A percentile compares a stretch with the other conserved stretches of the same genome.
Conservation (phyloP, 345 rosid genomes). For the Eucalyptus microcorys region DNA sequence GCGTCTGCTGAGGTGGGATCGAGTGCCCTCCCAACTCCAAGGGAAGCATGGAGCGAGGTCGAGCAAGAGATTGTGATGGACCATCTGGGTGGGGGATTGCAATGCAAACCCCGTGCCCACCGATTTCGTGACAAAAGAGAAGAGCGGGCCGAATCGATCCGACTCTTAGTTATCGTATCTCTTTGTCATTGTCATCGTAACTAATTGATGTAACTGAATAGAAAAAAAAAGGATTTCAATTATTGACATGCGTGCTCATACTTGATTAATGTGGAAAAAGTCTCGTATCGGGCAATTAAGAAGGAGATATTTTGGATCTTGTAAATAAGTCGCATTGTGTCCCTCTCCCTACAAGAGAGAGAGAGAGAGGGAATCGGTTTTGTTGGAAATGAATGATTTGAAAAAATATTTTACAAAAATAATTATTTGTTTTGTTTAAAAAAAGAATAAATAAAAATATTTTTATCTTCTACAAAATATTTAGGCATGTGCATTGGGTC, state of each 20-base stretch:
- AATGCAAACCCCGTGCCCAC: neutral
- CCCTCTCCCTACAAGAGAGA: fast-evolving
- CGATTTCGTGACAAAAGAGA: neutral
- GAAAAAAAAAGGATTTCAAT: neutral
- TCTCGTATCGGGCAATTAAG: fast-evolving
- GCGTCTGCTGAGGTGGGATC: neutral
- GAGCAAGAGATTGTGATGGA: neutral
- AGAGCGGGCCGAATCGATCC: fast-evolving
- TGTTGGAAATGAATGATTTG: fast-evolving
- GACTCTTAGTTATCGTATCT: fast-evolving
- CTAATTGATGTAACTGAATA: neutral
- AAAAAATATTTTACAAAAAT: too few relatives aligned
- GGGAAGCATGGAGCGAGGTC: neutral
- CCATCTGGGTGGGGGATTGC: neutral
- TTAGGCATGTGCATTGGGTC: neutral
- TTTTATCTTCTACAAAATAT: neutral
- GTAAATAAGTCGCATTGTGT: too few relatives aligned
- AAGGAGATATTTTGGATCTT: too few relatives aligned
- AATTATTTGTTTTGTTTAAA: fast-evolving
- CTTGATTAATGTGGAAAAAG: neutral
- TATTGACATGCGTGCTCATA: fast-evolving
- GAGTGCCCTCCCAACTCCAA: neutral
- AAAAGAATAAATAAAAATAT: too few relatives aligned
- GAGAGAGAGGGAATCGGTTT: fast-evolving
- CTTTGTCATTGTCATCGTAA: neutral